These are phyloP conservation scores for Malbranchea zuffiana DNA, from an alignment of 2,329 filamentous ascomycete species.

Conservation along the genomic window DNA sequence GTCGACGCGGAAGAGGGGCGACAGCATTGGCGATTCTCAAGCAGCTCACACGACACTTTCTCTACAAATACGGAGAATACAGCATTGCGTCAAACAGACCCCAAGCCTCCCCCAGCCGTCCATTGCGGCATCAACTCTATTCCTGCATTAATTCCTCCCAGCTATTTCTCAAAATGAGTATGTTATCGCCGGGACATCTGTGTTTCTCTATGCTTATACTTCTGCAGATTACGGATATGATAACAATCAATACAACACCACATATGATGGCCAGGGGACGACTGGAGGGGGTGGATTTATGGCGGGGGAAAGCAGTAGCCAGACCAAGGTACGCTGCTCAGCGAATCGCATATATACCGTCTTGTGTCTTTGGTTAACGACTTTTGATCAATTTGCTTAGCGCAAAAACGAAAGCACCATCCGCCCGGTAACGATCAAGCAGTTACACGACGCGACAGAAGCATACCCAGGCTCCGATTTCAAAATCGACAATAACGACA, in stretches of 20 bases:
- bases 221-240: conserved; percentile 25
- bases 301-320: conserved; percentile 41
- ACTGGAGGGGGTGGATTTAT: conserved; percentile 52
- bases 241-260: conserved; percentile 43
- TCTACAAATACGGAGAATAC: no score
- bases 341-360: not conserved
- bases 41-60: no score
- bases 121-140: no score
- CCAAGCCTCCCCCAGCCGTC: no score
- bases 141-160: no score
- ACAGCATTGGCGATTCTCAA: no score
- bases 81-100: no score
- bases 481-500: conserved; percentile 65
- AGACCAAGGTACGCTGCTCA: conserved; percentile 34
- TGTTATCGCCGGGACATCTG: not conserved
- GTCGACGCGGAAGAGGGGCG: no score
- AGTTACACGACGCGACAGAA: conserved; percentile 73
- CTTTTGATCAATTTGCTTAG: conserved; percentile 9
- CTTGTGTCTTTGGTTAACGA: conserved; percentile 5
- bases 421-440: conserved; percentile 89
- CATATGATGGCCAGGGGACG: conserved; percentile 45
- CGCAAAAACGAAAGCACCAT: conserved; percentile 56
- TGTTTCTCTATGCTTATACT: not conserved
- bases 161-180: conserved; percentile 13
- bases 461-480: conserved; percentile 65